Base-by-base conservation (phyloP, 2,329 filamentous ascomycete genomes). In the Fonsecaea multimorphosa region DNA sequence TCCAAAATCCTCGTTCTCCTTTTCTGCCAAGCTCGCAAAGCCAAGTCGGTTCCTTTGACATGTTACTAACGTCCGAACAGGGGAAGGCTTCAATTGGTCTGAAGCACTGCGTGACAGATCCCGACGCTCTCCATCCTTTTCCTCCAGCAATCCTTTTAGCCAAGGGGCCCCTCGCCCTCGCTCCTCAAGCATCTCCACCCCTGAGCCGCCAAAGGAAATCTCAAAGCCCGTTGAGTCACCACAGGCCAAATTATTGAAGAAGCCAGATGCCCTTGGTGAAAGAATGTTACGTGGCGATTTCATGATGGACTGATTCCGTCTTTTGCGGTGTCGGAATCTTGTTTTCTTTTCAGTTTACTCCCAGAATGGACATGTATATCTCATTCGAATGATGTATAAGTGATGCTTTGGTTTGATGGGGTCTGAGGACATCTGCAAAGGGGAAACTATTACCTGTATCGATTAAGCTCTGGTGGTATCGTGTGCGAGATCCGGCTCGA, bases 241-340 rank as follows among this genome's bases (percentile, higher is more conserved):
- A 29, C 63, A 66, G 24, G 66, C 68, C 29, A 75, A 78, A 64
- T 79, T 83, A 65, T 79, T 83, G 69, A 80, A 80, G 49, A 96
- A 94, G 83, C 93, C 94, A 32, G 95, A 99, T 81, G 90, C 90
- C 69, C 95, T 97, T 81, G 93, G 97, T 79, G 95, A 99, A 84
- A 88, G 96, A 72, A 98, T 99, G 74, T 85, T 99, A 72, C 95
- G 97, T 81, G 95, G 94, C 53, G 95, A 99, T 75, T 98, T 99
- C 74, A 97, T 98, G 93, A 73, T 73, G 72, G 72, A 73, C 55
- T 73, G 61, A 70, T 6, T 16, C 22, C 29, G 34, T 51, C 32
- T 58, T 58, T 34, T 16, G 31, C 52, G n/a, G 7, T 22, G 24
- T 52, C 31, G 38, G 8, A n/a, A n/a, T 22, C 34, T 56, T 27